A percentile compares a stretch with the other conserved stretches of the same genome.
phyloP scores from a whole-genome alignment of 805 yeast species.

The Yamadazyma endophytica region DNA sequence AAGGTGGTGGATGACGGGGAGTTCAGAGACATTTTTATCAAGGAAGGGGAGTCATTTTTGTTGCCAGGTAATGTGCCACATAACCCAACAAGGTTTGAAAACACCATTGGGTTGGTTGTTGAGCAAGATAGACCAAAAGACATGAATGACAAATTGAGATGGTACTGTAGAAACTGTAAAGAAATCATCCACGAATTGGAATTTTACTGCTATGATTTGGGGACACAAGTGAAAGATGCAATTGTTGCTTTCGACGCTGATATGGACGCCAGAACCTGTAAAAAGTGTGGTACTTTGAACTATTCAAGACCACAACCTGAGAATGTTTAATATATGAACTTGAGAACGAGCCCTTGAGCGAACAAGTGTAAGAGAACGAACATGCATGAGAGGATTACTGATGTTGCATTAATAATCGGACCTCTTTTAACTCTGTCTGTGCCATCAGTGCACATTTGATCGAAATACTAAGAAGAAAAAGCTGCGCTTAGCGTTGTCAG shows the following conservation, averaged over 20 bases:
- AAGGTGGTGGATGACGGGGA: conserved; percentile 70
- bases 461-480: no score
- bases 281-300: conserved; percentile 68
- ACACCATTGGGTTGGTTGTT: conserved; percentile 86
- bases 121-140: conserved; percentile 87
- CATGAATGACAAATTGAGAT: conserved; percentile 67
- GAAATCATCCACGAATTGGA: conserved; percentile 62
- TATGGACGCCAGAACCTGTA: conserved; percentile 63
- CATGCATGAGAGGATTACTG: background rate
- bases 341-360: background rate
- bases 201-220: conserved; percentile 76
- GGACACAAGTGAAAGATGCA: conserved; percentile 85
- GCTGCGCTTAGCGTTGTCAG: no score
- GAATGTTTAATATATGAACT: no score
- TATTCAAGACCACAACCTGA: conserved; percentile 56
- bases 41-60: conserved; percentile 85
- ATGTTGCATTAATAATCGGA: background rate
- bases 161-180: conserved; percentile 79
- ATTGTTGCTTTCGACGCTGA: conserved; percentile 67
- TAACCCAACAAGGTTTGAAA: conserved; percentile 79
- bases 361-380: background rate
- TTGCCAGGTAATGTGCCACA: conserved; percentile 86
- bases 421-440: background rate
- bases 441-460: background rate
- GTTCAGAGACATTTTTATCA: conserved; percentile 69